phyloP scores from a whole-genome alignment of 2,329 filamentous ascomycete species.

The Alternaria angustiovoidea region DNA sequence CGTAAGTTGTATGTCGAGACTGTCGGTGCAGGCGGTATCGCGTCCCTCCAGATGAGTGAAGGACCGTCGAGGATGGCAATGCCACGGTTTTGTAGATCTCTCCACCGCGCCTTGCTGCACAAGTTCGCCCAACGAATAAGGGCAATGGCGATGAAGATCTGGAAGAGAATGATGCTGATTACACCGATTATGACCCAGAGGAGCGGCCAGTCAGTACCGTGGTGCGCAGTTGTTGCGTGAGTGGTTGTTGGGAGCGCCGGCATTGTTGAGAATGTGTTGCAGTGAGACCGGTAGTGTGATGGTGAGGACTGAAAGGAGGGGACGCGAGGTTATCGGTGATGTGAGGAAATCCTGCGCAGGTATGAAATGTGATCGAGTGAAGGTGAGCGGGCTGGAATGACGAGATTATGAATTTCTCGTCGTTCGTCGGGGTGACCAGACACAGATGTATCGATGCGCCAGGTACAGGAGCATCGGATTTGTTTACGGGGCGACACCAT shows the following conservation, averaged over 20 bases:
- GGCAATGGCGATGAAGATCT: not conserved
- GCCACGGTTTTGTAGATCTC: slow-evolving; percentile 15
- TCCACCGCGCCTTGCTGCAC: slow-evolving; percentile 23
- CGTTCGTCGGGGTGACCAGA: not conserved
- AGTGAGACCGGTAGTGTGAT: not conserved
- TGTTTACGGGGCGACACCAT: not conserved
- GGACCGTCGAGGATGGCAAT: slow-evolving; percentile 22
- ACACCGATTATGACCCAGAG: slow-evolving; percentile 11
- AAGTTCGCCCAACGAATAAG: slow-evolving; percentile 8
- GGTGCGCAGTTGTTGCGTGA: not conserved
- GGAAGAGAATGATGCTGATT: slow-evolving; percentile 6
- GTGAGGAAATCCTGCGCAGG: not conserved
- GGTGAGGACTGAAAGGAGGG: not conserved
- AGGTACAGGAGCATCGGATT: not conserved
- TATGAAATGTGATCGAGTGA: not conserved
- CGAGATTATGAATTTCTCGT: not conserved
- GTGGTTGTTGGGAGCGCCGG: not conserved
- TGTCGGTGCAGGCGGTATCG: slow-evolving; percentile 12
- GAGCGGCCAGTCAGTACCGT: slow-evolving; percentile 10
- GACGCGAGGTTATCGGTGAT: not conserved
- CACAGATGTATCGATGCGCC: not conserved
- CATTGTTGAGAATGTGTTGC: not conserved
- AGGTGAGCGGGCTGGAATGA: not conserved
- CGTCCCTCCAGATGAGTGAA: slow-evolving; percentile 21
- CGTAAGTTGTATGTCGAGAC: slow-evolving; percentile 18